These are phyloP conservation scores for Aspergillus sp. DNA, from an alignment of 2,329 filamentous ascomycete species.

Conservation along the genomic window DNA sequence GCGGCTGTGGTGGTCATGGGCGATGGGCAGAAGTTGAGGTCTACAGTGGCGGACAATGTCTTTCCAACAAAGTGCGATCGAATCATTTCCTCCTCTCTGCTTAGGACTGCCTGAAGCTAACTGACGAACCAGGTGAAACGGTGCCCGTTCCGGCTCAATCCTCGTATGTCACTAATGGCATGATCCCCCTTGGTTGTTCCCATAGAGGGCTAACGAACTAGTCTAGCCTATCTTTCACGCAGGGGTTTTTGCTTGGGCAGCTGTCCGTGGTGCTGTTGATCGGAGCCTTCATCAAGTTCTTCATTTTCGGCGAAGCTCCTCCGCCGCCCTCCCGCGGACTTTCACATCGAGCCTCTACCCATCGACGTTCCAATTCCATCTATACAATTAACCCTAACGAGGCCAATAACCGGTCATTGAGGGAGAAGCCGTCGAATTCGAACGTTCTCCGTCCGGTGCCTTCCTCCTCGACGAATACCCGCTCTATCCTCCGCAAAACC, in stretches of 20 bases:
- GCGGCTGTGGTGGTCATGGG: constrained; percentile 24
- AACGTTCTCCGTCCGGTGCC: constrained; percentile 73
- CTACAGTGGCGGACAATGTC: constrained; percentile 33
- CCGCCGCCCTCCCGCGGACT: constrained; percentile 79
- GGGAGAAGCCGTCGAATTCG: constrained; percentile 57
- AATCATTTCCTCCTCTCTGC: neutral
- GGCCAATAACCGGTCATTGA: constrained; percentile 48
- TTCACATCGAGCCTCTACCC: constrained; percentile 72
- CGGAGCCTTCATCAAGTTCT: constrained; percentile 97
- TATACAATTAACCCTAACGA: constrained; percentile 42
- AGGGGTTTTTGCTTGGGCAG: constrained; percentile 90
- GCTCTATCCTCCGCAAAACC: constrained; percentile 82
- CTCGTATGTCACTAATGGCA: constrained; percentile 37
- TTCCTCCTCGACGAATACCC: constrained; percentile 80
- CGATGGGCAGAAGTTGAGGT: constrained; percentile 23
- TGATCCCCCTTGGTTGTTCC: neutral
- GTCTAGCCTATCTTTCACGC: constrained; percentile 79
- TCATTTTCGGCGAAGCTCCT: constrained; percentile 95
- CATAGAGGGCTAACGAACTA: constrained; percentile 8
- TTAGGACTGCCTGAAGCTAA: constrained; percentile 17
- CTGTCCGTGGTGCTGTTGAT: constrained; percentile 88
- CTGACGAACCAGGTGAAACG: constrained; percentile 29
- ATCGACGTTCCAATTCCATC: constrained; percentile 72
- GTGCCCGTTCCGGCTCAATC: constrained; percentile 39
- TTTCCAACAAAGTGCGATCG: constrained; percentile 34